Conservation (phyloP, 1,284 basidiomycete genomes). For the Dichomitus squalens region DNA sequence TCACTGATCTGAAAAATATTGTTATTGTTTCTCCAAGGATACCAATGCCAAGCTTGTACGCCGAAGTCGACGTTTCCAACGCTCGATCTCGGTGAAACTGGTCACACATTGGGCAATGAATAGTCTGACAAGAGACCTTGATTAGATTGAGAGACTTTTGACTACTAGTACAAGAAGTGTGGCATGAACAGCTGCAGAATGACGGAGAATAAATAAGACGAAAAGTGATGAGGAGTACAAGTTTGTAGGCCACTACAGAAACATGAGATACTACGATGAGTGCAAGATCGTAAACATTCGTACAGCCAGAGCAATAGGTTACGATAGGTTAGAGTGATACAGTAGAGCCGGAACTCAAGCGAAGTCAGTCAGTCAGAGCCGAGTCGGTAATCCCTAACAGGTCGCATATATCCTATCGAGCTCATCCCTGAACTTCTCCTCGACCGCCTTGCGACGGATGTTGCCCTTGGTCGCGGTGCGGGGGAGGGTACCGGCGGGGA, state of each 20-base stretch:
- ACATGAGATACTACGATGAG: background rate
- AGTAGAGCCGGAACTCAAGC: background rate
- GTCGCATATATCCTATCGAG: conserved; percentile 51
- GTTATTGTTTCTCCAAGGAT: too few species aligned
- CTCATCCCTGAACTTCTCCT: conserved; percentile 51
- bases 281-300: background rate
- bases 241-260: background rate
- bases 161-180: background rate
- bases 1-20: too few species aligned
- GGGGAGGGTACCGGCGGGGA: conserved; percentile 58
- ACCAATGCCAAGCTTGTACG: too few species aligned
- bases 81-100: too few species aligned
- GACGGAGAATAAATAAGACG: background rate
- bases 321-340: background rate
- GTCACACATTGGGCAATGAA: too few species aligned
- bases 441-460: conserved; percentile 64
- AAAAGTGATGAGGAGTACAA: background rate
- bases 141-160: too few species aligned
- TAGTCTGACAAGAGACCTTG: too few species aligned
- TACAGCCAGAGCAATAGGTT: too few species aligned
- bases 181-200: background rate
- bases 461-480: conserved; percentile 75
- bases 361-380: conserved; percentile 5
- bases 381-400: conserved; percentile 12
- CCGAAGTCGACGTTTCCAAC: too few species aligned